These are phyloP conservation scores for Didymella pinodella DNA, from an alignment of 2,329 filamentous ascomycete species.

Conservation along the genomic window DNA sequence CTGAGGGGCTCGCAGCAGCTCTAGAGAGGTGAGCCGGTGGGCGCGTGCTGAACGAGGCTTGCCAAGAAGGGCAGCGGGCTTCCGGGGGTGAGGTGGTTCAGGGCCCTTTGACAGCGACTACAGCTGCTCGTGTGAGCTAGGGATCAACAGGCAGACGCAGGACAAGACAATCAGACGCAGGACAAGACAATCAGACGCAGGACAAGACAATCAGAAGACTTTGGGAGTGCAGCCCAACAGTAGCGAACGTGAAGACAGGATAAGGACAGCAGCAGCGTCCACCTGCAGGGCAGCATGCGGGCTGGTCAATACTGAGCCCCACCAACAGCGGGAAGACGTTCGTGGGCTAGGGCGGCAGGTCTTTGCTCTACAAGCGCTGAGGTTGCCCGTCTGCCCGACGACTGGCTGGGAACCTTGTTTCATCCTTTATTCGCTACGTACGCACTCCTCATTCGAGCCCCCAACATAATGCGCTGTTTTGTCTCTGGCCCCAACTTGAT, in stretches of 20 bases:
- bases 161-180: background rate
- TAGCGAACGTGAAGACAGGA: slow-evolving; percentile 17
- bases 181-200: no score
- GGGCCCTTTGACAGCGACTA: slow-evolving; percentile 19
- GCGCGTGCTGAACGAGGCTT: slow-evolving; percentile 44
- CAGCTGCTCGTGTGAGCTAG: slow-evolving; percentile 18
- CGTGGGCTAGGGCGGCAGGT: slow-evolving; percentile 7
- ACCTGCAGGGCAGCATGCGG: slow-evolving; percentile 25
- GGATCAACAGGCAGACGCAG: slow-evolving; percentile 17
- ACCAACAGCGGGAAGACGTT: slow-evolving; percentile 21
- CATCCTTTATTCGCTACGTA: slow-evolving; percentile 13
- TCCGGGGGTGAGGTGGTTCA: slow-evolving; percentile 24
- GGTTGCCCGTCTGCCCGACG: slow-evolving; percentile 34
- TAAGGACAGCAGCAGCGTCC: slow-evolving; percentile 7
- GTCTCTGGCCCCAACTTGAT: slow-evolving; percentile 5
- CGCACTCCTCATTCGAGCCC: slow-evolving; percentile 5
- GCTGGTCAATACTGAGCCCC: slow-evolving; percentile 16
- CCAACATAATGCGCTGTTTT: slow-evolving; percentile 9
- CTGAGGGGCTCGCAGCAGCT: slow-evolving; percentile 36
- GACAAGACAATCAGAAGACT: slow-evolving; percentile 1
- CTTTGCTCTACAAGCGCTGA: slow-evolving; percentile 42
- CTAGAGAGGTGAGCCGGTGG: slow-evolving; percentile 27
- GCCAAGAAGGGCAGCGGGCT: slow-evolving; percentile 36
- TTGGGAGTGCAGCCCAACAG: background rate
- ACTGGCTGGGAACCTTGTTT: slow-evolving; percentile 21